A percentile compares a stretch with the other conserved stretches of the same genome.
Conservation (phyloP, 2,329 filamentous ascomycete species). For the Thermomyces lanuginosus region DNA sequence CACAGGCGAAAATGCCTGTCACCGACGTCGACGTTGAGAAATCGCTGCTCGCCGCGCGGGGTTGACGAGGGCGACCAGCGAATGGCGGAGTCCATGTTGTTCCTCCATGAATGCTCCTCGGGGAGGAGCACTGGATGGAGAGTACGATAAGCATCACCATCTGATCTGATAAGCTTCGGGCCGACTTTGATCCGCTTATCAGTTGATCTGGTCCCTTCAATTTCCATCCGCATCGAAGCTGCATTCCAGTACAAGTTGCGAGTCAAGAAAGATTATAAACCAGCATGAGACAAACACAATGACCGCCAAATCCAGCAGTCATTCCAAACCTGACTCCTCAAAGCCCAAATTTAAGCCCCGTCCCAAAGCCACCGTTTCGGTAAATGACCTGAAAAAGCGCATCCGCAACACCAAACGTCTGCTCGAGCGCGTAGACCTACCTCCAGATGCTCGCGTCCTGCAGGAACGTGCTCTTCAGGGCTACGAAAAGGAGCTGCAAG, state of each 20-base stretch:
- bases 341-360: constrained; percentile 6
- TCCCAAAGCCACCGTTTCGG: too few species aligned
- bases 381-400: constrained; percentile 38
- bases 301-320: constrained; percentile 3
- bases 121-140: too few species aligned
- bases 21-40: constrained; percentile 45
- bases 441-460: constrained; percentile 39
- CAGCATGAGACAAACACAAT: constrained; percentile 3
- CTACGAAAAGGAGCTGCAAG: constrained; percentile 39
- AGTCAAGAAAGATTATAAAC: not conserved
- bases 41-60: constrained; percentile 36
- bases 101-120: too few species aligned
- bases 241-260: not conserved
- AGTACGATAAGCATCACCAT: too few species aligned
- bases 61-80: constrained; percentile 47
- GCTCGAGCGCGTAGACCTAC: constrained; percentile 33
- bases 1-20: constrained; percentile 44
- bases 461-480: constrained; percentile 44
- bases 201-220: too few species aligned
- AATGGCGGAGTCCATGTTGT: constrained; percentile 42
- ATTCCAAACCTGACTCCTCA: constrained; percentile 8
- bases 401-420: constrained; percentile 41
- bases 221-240: too few species aligned
- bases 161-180: too few species aligned
- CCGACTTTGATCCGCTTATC: too few species aligned